Evolutionary conservation across 2,329 filamentous ascomycete genomes (phyloP), one percentile per base, ranked within the genome.

Genomic region (Paramyrothecium sp.): DNA sequence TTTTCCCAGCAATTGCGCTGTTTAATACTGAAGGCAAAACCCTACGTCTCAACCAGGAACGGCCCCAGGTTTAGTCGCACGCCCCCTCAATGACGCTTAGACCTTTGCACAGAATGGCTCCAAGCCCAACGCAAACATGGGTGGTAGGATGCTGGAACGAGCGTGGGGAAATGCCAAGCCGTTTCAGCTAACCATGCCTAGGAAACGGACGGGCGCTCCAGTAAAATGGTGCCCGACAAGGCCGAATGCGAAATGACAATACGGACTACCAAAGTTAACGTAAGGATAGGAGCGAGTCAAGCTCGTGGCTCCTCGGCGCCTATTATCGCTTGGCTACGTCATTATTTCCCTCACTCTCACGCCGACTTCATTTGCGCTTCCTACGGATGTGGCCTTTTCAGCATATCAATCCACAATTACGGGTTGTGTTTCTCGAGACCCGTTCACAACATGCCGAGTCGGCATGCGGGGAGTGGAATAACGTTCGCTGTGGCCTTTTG

Each of bases 31-130:
- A 10, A 30, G 8, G 50, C 7, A 33, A 20, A 61, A 58, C 57
- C 54, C 53, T 52, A 64, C 59, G 48, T 60, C 59, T 58, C 58
- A 46, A 51, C 46, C 60, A 58, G 48, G 57, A 58, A 54, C 56
- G 58, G 57, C 52, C 60, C 60, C 38, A 7, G 38, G 38, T 19
- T 44, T 44, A 44, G 38, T 12, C 13, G n/a, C 38, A 44, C 38
- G n/a, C n/a, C n/a, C 26, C 38, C 38, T 19, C n/a, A 44, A 44
- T 44, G 38, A 44, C 38, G 65, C 63, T 66, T 62, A 58, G 65
- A 56, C 65, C 65, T 64, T 57, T 63, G 65, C 64, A 64, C 61
- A 67, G 65, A 65, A 67, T 65, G 58, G 58, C 61, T 61, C 54
- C 56, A 30, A 44, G 13, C 38, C 13, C n/a, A 19, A 19, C 38